A percentile compares a stretch with the other conserved stretches of the same genome.
Evolutionary conservation across 768 basidiomycete species (phyloP).

Genomic region (Mycena latifolia): DNA sequence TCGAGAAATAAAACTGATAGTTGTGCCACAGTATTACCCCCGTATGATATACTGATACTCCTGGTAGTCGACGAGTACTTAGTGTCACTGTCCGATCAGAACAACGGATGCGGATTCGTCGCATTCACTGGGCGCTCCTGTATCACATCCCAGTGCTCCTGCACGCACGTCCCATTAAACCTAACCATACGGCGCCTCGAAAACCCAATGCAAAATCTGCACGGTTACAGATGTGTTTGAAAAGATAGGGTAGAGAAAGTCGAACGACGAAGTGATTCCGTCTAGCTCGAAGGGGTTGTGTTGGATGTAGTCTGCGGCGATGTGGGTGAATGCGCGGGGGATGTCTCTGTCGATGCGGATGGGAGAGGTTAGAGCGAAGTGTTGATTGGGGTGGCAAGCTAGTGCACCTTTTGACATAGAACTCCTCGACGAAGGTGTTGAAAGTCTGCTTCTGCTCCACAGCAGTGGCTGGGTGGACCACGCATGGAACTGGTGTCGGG

Average conservation of each 20-base stretch:
- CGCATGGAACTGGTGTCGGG: conserved; percentile 19
- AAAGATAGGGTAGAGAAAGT: conserved; percentile 11
- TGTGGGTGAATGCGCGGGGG: conserved; percentile 15
- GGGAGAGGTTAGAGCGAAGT: conserved; percentile 18
- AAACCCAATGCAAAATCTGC: conserved; percentile 19
- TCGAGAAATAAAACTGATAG: conserved; percentile 22
- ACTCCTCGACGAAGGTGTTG: conserved; percentile 20
- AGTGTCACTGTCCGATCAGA: conserved; percentile 20
- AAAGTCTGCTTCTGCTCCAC: no score
- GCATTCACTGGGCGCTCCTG: conserved; percentile 23
- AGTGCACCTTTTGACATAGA: conserved; percentile 23
- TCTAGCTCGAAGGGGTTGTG: conserved; percentile 22
- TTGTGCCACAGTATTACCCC: conserved; percentile 14
- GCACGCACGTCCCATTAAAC: conserved; percentile 27
- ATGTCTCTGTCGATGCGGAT: conserved; percentile 22
- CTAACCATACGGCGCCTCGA: conserved; percentile 21
- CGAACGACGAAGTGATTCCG: conserved; percentile 21
- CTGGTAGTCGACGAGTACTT: conserved; percentile 12
- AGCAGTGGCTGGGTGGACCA: conserved; percentile 11
- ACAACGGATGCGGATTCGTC: conserved; percentile 25
- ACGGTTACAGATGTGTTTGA: conserved; percentile 21
- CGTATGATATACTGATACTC: conserved; percentile 12
- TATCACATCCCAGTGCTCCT: conserved; percentile 26
- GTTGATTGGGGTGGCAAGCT: conserved; percentile 17
- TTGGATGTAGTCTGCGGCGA: conserved; percentile 24